Percentiles rank a stretch among this genome's conserved stretches.
These are phyloP conservation scores for Helotiales sp. DNA, from an alignment of 2,329 filamentous ascomycete genomes.

Conservation along the genomic window DNA sequence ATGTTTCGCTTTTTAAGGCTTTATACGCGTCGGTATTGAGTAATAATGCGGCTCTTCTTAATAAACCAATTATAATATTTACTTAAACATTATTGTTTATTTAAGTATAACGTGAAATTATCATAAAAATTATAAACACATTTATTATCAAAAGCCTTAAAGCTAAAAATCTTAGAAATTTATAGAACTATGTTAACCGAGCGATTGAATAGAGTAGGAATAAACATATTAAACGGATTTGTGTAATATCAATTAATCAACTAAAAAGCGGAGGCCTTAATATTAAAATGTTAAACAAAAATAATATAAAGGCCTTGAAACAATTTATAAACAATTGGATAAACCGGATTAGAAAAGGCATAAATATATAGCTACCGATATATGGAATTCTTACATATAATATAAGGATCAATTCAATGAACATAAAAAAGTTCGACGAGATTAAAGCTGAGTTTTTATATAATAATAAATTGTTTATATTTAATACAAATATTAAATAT, in stretches of 20 bases:
- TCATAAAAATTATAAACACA: constrained; percentile 29
- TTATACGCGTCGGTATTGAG: background rate
- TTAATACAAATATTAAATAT: constrained; percentile 20
- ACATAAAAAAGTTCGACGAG: too few species aligned
- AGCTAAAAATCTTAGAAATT: constrained; percentile 28
- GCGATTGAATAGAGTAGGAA: constrained; percentile 30
- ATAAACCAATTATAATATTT: constrained; percentile 30
- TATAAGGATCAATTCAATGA: too few species aligned
- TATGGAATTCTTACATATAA: too few species aligned
- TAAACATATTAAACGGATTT: too few species aligned
- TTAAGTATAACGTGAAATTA: constrained; percentile 32
- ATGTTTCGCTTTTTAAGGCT: background rate
- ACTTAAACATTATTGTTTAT: constrained; percentile 25
- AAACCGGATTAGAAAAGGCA: too few species aligned
- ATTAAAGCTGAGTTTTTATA: too few species aligned
- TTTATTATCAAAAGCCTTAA: constrained; percentile 27
- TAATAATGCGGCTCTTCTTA: constrained; percentile 19
- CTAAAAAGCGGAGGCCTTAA: too few species aligned
- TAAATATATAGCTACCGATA: too few species aligned
- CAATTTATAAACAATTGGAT: too few species aligned
- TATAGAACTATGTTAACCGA: constrained; percentile 28
- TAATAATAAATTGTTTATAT: background rate
- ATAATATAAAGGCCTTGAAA: too few species aligned
- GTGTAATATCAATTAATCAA: too few species aligned
- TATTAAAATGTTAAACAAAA: too few species aligned